Conservation (phyloP, 768 basidiomycete species). For the Filobasidium floriforme region DNA sequence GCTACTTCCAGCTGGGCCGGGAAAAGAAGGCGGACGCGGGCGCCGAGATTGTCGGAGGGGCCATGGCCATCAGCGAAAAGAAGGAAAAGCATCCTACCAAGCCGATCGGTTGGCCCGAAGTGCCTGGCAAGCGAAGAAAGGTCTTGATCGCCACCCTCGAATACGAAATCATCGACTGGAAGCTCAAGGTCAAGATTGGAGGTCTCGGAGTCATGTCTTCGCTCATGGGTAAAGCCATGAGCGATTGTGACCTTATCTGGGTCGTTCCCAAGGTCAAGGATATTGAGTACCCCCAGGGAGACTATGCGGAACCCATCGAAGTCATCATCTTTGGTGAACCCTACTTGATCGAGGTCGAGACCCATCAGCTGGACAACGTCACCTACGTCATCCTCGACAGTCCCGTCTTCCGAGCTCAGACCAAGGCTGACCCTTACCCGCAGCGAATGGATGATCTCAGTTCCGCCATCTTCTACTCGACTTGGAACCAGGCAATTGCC, state of each 20-base stretch:
- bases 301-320: conserved; percentile 86
- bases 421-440: conserved; percentile 90
- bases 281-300: conserved; percentile 81
- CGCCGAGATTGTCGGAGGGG: conserved; percentile 32
- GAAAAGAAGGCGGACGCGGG: conserved; percentile 56
- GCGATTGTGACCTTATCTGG: conserved; percentile 90
- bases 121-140: conserved; percentile 79
- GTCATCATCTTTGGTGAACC: conserved; percentile 94
- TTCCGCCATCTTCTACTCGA: conserved; percentile 95
- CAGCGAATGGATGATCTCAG: conserved; percentile 95
- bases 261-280: conserved; percentile 92
- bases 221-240: conserved; percentile 97
- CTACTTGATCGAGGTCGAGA: conserved; percentile 92
- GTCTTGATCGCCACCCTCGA: conserved; percentile 87
- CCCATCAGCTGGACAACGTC: conserved; percentile 86
- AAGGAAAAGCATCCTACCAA: conserved; percentile 58
- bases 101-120: conserved; percentile 93
- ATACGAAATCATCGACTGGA: conserved; percentile 96
- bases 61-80: conserved; percentile 59
- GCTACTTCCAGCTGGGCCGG: conserved; percentile 84
- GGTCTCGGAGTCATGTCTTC: conserved; percentile 96
- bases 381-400: conserved; percentile 89
- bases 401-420: conserved; percentile 93
- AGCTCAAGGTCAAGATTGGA: conserved; percentile 94
- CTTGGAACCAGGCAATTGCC: conserved; percentile 95